phyloP scores from a whole-genome alignment of 108 stramenopile genomes.

The Skeletonema potamos region DNA sequence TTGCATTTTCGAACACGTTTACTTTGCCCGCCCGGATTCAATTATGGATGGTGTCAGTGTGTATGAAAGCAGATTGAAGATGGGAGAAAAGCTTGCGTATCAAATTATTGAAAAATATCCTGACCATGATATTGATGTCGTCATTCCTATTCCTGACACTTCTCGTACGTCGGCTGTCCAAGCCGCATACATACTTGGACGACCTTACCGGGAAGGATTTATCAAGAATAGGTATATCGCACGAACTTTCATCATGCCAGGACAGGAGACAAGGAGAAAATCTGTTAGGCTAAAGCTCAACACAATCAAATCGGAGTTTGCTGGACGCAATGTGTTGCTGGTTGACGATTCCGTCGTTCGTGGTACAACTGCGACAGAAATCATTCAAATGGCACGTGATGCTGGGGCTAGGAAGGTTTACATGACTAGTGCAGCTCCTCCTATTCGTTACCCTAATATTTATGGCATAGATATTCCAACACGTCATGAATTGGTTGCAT shows the following conservation, averaged over 20 bases:
- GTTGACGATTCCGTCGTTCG: conserved; percentile 98
- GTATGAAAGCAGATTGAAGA: conserved; percentile 95
- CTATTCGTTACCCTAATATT: conserved; percentile 98
- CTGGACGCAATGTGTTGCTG: conserved; percentile 88
- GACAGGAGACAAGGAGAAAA: conserved; percentile 95
- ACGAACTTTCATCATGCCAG: conserved; percentile 99
- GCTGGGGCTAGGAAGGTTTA: conserved; percentile 97
- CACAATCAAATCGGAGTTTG: conserved; percentile 94
- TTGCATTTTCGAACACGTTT: conserved; percentile 99
- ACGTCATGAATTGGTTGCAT: conserved; percentile 92
- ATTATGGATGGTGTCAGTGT: conserved; percentile 98
- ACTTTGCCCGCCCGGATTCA: conserved; percentile 98
- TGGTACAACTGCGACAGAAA: conserved; percentile 96
- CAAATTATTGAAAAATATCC: conserved; percentile 80
- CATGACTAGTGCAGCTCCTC: conserved; percentile 94
- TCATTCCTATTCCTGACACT: conserved; percentile 98
- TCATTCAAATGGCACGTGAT: conserved; percentile 98
- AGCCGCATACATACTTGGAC: conserved; percentile 81
- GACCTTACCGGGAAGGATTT: conserved; percentile 97
- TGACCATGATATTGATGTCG: conserved; percentile 96
- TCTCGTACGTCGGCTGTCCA: conserved; percentile 93
- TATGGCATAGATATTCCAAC: conserved; percentile 99
- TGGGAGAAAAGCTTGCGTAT: conserved; percentile 96
- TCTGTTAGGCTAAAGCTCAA: conserved; percentile 98
- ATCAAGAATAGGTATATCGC: conserved; percentile 99